Evolutionary conservation across 345 rosid species (phyloP).

Genomic region (Eucalyptus rudis): DNA sequence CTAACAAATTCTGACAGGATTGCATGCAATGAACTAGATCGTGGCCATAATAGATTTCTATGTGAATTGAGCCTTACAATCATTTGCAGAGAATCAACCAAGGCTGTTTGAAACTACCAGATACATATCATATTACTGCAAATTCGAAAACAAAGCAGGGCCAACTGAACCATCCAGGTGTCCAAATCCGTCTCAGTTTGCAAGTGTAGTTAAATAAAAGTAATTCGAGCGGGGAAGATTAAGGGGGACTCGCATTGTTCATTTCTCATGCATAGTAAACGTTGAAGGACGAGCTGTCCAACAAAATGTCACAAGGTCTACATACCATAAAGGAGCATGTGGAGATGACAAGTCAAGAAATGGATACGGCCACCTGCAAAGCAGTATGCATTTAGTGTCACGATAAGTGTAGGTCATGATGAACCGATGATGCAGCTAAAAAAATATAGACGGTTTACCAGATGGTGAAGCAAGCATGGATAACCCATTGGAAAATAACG

Average conservation of each 20-base stretch:
- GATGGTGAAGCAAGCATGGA: conserved; percentile 55
- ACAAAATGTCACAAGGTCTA: not conserved
- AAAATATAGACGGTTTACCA: conserved; percentile 26
- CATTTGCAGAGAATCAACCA: not conserved
- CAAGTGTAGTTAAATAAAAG: not conserved
- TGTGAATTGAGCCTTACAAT: not conserved
- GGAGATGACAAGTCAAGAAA: conserved; percentile 85
- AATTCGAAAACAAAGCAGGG: not conserved
- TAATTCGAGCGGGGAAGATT: not conserved
- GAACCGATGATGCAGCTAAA: not conserved
- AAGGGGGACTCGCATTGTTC: not conserved
- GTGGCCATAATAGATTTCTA: not conserved
- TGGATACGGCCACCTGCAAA: conserved; percentile 96
- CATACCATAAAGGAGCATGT: conserved; percentile 81
- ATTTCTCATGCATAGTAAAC: not conserved
- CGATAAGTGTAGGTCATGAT: not conserved
- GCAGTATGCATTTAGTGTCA: not conserved
- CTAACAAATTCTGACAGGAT: not conserved
- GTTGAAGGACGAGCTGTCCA: not conserved
- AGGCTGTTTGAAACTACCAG: not conserved
- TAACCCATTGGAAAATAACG: conserved; percentile 76
- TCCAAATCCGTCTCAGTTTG: not conserved
- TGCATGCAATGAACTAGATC: not conserved
- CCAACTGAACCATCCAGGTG: not conserved
- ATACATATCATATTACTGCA: not conserved